Conservation (phyloP, 768 basidiomycete genomes). For the Fomitopsis serialis region DNA sequence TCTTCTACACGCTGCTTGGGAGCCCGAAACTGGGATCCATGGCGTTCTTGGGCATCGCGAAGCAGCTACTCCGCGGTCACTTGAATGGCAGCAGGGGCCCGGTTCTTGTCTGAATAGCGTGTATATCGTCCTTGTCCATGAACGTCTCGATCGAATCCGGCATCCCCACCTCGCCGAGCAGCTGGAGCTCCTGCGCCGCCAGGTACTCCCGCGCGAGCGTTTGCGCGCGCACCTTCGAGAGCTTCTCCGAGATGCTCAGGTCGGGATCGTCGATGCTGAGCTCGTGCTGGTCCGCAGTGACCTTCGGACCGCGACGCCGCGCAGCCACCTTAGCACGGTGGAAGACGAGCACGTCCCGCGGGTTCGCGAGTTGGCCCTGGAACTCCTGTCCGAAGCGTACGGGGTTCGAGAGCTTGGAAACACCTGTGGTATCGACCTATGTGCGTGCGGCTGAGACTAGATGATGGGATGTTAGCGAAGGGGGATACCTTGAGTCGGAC, state of each 20-base stretch:
- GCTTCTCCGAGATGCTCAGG: constrained; percentile 63
- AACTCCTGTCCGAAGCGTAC: constrained; percentile 97
- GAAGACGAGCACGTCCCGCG: constrained; percentile 88
- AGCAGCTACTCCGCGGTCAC: constrained; percentile 97
- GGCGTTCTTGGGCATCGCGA: constrained; percentile 96
- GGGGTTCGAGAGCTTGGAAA: constrained; percentile 90
- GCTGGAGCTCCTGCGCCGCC: constrained; percentile 86
- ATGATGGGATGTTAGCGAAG: background rate
- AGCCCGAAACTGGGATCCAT: constrained; percentile 86
- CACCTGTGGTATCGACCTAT: constrained; percentile 89
- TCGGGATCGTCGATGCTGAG: constrained; percentile 76
- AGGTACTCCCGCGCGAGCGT: constrained; percentile 91
- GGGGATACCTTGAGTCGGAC: constrained; percentile 68
- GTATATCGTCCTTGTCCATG: constrained; percentile 95
- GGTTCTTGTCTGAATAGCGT: constrained; percentile 92
- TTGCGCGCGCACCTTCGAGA: constrained; percentile 80
- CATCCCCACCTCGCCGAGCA: constrained; percentile 87
- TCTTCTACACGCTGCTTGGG: constrained; percentile 96
- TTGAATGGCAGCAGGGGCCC: constrained; percentile 91
- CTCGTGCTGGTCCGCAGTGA: constrained; percentile 71
- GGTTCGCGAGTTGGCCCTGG: constrained; percentile 86
- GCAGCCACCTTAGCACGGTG: constrained; percentile 71
- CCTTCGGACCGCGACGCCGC: constrained; percentile 46
- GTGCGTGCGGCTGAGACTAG: background rate
- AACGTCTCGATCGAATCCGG: constrained; percentile 91